Conservation (phyloP, 2,329 filamentous ascomycete species). For the Blumeriella jaapii region DNA sequence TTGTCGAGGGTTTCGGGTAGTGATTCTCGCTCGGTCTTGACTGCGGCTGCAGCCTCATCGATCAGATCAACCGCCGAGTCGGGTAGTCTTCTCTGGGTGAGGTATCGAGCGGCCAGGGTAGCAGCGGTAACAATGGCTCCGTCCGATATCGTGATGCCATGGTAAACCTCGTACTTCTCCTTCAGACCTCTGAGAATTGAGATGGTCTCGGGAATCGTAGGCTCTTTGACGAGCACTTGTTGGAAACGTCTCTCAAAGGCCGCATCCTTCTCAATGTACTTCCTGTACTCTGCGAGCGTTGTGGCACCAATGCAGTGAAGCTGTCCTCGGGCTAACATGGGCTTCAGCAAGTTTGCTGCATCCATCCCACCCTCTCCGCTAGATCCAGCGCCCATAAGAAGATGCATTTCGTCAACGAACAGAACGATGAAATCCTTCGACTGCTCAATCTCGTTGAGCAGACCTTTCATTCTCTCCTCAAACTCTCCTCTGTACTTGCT, state of each 20-base stretch:
- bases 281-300: slow-evolving; percentile 88
- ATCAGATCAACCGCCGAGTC: slow-evolving; percentile 96
- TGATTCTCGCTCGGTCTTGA: slow-evolving; percentile 88
- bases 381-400: slow-evolving; percentile 93
- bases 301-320: slow-evolving; percentile 97
- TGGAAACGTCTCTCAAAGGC: slow-evolving; percentile 98
- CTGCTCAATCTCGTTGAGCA: slow-evolving; percentile 90
- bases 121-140: slow-evolving; percentile 84
- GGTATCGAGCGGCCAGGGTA: slow-evolving; percentile 84
- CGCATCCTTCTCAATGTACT: slow-evolving; percentile 98
- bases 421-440: slow-evolving; percentile 95
- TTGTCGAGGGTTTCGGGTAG: slow-evolving; percentile 94
- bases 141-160: slow-evolving; percentile 93
- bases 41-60: slow-evolving; percentile 93
- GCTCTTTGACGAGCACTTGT: slow-evolving; percentile 94
- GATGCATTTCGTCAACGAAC: slow-evolving; percentile 97
- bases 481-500: slow-evolving; percentile 99
- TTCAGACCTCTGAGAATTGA: slow-evolving; percentile 98
- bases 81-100: slow-evolving; percentile 80
- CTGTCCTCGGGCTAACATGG: slow-evolving; percentile 93
- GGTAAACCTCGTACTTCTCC: slow-evolving; percentile 95
- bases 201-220: slow-evolving; percentile 75
- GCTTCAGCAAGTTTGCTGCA: slow-evolving; percentile 92
- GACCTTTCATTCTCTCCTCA: slow-evolving; percentile 98
- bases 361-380: slow-evolving; percentile 98